Base-by-base conservation (phyloP, 164 flowering plant genomes). In the Tetracentron sinense region DNA sequence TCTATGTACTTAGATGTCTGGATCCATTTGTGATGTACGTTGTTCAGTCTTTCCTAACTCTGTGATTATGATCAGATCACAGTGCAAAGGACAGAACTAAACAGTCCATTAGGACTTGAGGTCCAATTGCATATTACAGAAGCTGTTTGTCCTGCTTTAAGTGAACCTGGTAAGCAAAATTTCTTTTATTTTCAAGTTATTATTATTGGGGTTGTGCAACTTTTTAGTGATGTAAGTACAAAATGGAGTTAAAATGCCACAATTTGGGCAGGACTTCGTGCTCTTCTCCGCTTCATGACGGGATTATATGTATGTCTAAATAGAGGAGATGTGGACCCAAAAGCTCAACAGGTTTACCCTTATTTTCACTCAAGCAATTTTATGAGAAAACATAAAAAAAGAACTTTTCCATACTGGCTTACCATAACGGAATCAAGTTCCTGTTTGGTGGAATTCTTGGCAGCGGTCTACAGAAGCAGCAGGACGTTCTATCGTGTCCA, bases 231-330 rank as follows among this genome's bases (percentile, higher is more conserved):
- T 7, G 56, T 53, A 26, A n/a, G n/a, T n/a, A 14, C 56, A 42
- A 17, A 56, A 28, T 58, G 48, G 61, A 55, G 27, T 58, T 52
- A 23, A 55, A 22, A 55, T 60, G 38, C 47, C 50, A 61, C 44
- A 30, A 52, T 66, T 8, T 74, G 67, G 42, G 64, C 88, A 94
- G 99, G 99, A 72, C 66, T 94, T 25, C 95, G 99, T 57, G 99
- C 99, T 65, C 84, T 94, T 77, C 85, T 94, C 26, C 97, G 97
- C 58, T 94, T 89, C 81, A 76, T 94, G 77, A 89, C 99, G 10
- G 99, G 97, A 65, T 76, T 91, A 4, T 91, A 83, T 83, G 91
- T 88, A 46, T 94, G 99, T 70, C 73, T 94, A 53, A 91, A 88
- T 78, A 81, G 99, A 75, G 98, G 92, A 67, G 93, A 91, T 74